phyloP scores from a whole-genome alignment of 768 basidiomycete species.

The Termitomyces sp. region DNA sequence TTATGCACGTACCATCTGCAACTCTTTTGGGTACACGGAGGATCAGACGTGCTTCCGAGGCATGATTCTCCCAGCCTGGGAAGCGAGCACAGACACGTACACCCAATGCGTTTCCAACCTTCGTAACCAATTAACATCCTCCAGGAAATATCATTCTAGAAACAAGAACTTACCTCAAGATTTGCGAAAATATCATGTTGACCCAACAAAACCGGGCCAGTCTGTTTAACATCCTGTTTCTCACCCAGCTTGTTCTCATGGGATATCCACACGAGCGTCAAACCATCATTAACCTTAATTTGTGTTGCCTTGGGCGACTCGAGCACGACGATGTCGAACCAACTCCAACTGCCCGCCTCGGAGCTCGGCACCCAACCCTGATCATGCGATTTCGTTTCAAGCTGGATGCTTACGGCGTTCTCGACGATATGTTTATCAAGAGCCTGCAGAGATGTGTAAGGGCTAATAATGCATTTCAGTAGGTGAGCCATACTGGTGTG shows the following conservation, averaged over 20 bases:
- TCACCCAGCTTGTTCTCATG: conserved; percentile 19
- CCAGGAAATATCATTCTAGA: background rate
- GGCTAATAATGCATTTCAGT: background rate
- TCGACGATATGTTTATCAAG: conserved; percentile 19
- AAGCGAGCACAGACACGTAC: conserved; percentile 29
- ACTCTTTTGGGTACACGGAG: conserved; percentile 24
- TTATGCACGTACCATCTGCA: background rate
- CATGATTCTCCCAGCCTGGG: conserved; percentile 25
- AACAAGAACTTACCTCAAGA: conserved; percentile 3
- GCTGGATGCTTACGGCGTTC: conserved; percentile 23
- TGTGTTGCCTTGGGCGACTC: conserved; percentile 17
- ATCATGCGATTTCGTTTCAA: conserved; percentile 22
- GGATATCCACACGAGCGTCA: conserved; percentile 24
- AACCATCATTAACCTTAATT: conserved; percentile 22
- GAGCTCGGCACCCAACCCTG: conserved; percentile 15
- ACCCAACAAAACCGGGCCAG: conserved; percentile 7
- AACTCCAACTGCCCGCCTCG: conserved; percentile 25
- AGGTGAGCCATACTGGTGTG: conserved; percentile 14
- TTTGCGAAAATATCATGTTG: conserved; percentile 9
- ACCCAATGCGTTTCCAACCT: conserved; percentile 27
- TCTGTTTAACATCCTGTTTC: conserved; percentile 10
- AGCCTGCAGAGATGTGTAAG: conserved; percentile 9
- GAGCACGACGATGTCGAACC: conserved; percentile 30
- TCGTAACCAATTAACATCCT: background rate
- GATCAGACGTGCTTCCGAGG: conserved; percentile 21